Percentiles rank a stretch among this genome's conserved stretches.
phyloP scores from a whole-genome alignment of 352 stramenopile genomes.

The Pythium guiyangense region DNA sequence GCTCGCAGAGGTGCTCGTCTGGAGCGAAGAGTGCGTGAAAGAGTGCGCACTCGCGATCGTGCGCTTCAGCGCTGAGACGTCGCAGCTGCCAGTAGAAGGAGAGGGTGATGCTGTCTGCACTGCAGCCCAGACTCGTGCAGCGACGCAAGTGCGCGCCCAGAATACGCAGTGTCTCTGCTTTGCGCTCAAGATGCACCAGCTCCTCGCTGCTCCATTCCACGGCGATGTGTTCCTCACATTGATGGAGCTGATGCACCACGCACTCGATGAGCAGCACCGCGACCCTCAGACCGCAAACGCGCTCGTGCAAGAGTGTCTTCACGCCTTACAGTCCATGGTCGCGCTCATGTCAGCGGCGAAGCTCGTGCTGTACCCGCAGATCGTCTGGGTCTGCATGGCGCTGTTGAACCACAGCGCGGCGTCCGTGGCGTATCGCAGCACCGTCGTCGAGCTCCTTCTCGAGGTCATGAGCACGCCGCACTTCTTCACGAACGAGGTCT shows the following conservation, averaged over 20 bases:
- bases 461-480: slow-evolving; percentile 38
- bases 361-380: slow-evolving; percentile 67
- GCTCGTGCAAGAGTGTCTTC: slow-evolving; percentile 45
- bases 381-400: slow-evolving; percentile 70
- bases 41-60: slow-evolving; percentile 46
- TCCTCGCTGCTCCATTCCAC: slow-evolving; percentile 44
- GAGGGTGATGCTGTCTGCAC: neutral
- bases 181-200: slow-evolving; percentile 41
- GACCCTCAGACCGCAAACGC: slow-evolving; percentile 11
- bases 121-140: neutral
- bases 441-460: slow-evolving; percentile 36
- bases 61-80: slow-evolving; percentile 3
- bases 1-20: slow-evolving; percentile 22
- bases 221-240: slow-evolving; percentile 57
- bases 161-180: slow-evolving; percentile 41
- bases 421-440: slow-evolving; percentile 15
- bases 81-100: slow-evolving; percentile 1
- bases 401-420: slow-evolving; percentile 54
- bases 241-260: slow-evolving; percentile 41
- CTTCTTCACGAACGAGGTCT: slow-evolving; percentile 34
- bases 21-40: slow-evolving; percentile 57
- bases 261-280: slow-evolving; percentile 33
- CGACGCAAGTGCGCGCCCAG: slow-evolving; percentile 7
- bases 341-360: slow-evolving; percentile 39
- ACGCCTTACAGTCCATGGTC: slow-evolving; percentile 32